A percentile compares a stretch with the other conserved stretches of the same genome.
These are phyloP conservation scores for Chrysochromulina tobinii DNA, from an alignment of 78 protist species.

Conservation along the genomic window DNA sequence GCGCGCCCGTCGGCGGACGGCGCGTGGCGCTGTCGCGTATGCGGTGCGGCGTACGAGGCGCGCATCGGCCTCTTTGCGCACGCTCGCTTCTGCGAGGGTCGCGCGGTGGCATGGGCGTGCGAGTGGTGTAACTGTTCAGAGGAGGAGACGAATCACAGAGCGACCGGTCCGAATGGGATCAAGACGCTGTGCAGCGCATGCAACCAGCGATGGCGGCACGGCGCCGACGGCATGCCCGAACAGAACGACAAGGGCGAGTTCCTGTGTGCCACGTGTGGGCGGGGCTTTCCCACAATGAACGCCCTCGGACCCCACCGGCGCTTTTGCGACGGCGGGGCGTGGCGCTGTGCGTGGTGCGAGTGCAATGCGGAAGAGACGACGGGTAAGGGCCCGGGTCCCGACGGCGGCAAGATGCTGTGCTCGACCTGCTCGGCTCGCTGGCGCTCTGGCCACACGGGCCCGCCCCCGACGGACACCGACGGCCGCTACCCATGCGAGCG, in stretches of 20 bases:
- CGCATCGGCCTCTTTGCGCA: not conserved
- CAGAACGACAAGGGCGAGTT: not conserved
- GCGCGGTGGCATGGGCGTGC: not conserved
- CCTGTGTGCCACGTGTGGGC: not conserved
- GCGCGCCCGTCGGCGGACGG: not conserved
- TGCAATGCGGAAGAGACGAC: not conserved
- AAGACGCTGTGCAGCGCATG: not conserved
- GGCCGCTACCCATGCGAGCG: not conserved
- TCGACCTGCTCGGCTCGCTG: slow-evolving; percentile 6
- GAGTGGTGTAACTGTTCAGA: not conserved
- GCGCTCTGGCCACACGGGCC: not conserved
- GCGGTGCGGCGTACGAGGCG: not conserved
- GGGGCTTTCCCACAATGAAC: not conserved
- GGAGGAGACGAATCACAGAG: not conserved
- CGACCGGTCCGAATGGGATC: not conserved
- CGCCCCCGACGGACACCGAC: not conserved
- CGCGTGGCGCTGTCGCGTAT: not conserved
- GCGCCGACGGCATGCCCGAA: not conserved
- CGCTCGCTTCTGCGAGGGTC: not conserved
- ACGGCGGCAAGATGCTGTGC: slow-evolving; percentile 1
- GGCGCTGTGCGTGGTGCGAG: slow-evolving; percentile 25
- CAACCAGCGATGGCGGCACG: not conserved
- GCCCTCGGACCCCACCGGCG: slow-evolving; percentile 23
- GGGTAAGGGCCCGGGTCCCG: slow-evolving; percentile 6
- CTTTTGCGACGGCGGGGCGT: slow-evolving; percentile 24